Evolutionary conservation across 192 early-diverging fungal genomes (phyloP).

Genomic region (Backusella australiensis): DNA sequence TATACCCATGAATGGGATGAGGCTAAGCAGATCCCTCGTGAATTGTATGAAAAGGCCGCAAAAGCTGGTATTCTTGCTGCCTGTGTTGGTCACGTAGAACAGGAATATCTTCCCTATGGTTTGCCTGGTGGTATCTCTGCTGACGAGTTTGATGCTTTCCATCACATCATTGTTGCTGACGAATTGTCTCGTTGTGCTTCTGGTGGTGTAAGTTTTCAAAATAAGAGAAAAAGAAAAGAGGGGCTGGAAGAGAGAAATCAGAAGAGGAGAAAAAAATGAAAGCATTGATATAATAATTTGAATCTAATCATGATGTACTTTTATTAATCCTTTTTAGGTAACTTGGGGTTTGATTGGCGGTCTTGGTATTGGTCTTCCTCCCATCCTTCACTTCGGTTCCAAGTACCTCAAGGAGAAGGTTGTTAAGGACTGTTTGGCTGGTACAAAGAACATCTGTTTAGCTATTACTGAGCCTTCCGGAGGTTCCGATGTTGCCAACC

Average conservation of each 20-base stretch:
- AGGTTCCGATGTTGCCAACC: constrained; percentile 74
- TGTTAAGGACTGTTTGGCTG: constrained; percentile 58
- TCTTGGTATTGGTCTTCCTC: constrained; percentile 74
- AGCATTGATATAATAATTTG: background rate
- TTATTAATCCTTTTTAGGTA: background rate
- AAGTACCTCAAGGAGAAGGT: constrained; percentile 70
- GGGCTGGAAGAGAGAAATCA: background rate
- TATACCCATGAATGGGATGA: constrained; percentile 79
- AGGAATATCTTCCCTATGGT: constrained; percentile 32
- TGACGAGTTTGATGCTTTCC: constrained; percentile 66
- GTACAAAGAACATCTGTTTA: constrained; percentile 76
- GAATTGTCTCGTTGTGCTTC: constrained; percentile 79
- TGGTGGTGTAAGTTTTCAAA: constrained; percentile 56
- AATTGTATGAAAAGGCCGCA: constrained; percentile 69
- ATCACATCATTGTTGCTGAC: constrained; percentile 74
- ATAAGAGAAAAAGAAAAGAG: background rate
- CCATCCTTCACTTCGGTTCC: constrained; percentile 67
- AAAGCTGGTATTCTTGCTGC: constrained; percentile 66
- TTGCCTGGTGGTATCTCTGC: constrained; percentile 48
- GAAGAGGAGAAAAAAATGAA: background rate
- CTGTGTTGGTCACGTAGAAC: constrained; percentile 46
- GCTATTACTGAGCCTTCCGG: constrained; percentile 76
- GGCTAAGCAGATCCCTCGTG: constrained; percentile 68
- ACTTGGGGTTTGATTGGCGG: constrained; percentile 32
- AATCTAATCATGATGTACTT: background rate